These are phyloP conservation scores for Ephemerocybe angulata DNA, from an alignment of 768 basidiomycete genomes.

Conservation along the genomic window DNA sequence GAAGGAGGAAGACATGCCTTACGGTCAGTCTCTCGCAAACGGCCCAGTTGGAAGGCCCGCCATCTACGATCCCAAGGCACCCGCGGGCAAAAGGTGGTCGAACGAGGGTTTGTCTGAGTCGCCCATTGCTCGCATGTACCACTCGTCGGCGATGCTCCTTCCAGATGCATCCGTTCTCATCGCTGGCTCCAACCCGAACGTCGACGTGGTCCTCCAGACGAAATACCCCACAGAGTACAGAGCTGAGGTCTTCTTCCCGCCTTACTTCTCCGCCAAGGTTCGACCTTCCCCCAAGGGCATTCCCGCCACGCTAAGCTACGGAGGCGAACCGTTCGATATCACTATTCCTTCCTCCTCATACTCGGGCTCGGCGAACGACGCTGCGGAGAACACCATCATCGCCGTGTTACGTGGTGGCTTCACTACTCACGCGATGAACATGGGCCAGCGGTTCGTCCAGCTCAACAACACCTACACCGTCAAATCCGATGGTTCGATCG, in stretches of 20 bases:
- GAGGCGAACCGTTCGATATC: constrained; percentile 77
- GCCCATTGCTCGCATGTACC: constrained; percentile 79
- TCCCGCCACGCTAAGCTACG: constrained; percentile 77
- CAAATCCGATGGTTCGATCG: constrained; percentile 70
- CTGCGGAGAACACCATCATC: constrained; percentile 71
- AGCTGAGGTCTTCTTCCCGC: constrained; percentile 88
- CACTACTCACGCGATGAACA: constrained; percentile 85
- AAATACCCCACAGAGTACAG: constrained; percentile 74
- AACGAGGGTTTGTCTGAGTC: constrained; percentile 58
- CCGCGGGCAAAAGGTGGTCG: constrained; percentile 73
- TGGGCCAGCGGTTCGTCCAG: constrained; percentile 79
- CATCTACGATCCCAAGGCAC: constrained; percentile 74
- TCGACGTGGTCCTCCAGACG: constrained; percentile 66
- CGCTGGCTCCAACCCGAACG: constrained; percentile 91
- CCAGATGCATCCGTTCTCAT: constrained; percentile 84
- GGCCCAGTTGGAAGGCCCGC: constrained; percentile 78
- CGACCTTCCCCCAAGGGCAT: constrained; percentile 71
- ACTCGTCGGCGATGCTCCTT: constrained; percentile 86
- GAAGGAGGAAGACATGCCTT: constrained; percentile 55
- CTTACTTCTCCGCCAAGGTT: constrained; percentile 68
- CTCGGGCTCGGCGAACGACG: constrained; percentile 60
- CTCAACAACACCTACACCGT: constrained; percentile 85
- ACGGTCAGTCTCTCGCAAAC: constrained; percentile 68
- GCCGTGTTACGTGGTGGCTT: constrained; percentile 79
- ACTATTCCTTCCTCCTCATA: constrained; percentile 64